phyloP scores from a whole-genome alignment of 2,329 filamentous ascomycete genomes.

The Neonectria coccinea region DNA sequence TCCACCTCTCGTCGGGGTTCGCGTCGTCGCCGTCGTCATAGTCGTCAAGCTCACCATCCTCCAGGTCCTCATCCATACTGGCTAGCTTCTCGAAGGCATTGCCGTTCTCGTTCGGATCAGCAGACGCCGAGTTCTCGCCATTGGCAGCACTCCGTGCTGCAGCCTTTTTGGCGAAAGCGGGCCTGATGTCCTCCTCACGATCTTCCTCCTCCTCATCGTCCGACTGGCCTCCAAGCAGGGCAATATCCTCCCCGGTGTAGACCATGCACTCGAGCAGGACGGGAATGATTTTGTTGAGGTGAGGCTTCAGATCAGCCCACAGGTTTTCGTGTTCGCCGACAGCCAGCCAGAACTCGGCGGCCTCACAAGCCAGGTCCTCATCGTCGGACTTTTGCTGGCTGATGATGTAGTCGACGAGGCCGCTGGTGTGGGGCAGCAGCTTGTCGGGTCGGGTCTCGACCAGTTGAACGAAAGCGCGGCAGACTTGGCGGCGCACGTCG shows the following conservation, averaged over 20 bases:
- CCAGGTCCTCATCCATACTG: constrained; percentile 78
- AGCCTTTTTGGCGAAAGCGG: constrained; percentile 83
- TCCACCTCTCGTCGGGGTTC: constrained; percentile 94
- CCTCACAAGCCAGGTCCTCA: constrained; percentile 90
- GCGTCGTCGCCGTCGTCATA: constrained; percentile 79
- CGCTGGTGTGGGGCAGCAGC: constrained; percentile 86
- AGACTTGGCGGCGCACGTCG: constrained; percentile 92
- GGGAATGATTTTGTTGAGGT: constrained; percentile 86
- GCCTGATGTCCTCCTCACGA: constrained; percentile 89
- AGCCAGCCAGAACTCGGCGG: constrained; percentile 97
- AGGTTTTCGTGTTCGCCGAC: constrained; percentile 88
- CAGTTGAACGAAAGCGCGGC: constrained; percentile 90
- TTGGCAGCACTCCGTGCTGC: constrained; percentile 67
- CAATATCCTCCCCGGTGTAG: constrained; percentile 93
- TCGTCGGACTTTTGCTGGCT: constrained; percentile 89
- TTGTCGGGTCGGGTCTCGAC: constrained; percentile 93
- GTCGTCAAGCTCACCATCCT: constrained; percentile 89
- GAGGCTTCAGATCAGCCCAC: constrained; percentile 80
- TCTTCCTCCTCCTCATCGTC: constrained; percentile 95
- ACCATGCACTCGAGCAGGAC: constrained; percentile 95
- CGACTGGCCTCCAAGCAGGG: constrained; percentile 83
- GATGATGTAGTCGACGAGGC: constrained; percentile 93
- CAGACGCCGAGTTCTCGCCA: constrained; percentile 62
- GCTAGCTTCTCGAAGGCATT: constrained; percentile 67
- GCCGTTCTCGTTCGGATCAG: constrained; percentile 63